Evolutionary conservation across 2,329 filamentous ascomycete genomes (phyloP), one percentile per base, ranked within the genome.

Genomic region (Xylariaceae sp.): DNA sequence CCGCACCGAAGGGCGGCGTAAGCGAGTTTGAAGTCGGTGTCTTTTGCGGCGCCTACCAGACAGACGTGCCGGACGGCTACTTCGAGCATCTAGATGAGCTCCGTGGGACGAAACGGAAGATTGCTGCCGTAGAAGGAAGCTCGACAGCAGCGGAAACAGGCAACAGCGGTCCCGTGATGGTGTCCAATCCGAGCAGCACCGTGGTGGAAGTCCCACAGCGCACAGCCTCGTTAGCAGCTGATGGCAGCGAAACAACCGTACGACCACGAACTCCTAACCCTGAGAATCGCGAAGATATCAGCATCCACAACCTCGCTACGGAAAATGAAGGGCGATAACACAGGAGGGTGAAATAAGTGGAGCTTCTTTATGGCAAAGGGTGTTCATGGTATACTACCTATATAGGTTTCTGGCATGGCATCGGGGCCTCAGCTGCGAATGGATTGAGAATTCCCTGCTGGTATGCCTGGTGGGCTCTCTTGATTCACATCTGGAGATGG

Each of bases 21-120:
- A 75, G 75, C 9, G 75, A 85, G 48, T 96, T 96, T 58, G 92
- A 97, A 66, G 84, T 95, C 2, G 91, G 92, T 47, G 91, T 96
- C 9, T 96, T 97, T 73, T 90, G 85, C 63, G 92, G 92, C 41
- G 82, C 84, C 56, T 96, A 96, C 68, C 77, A 89, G 53, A 96
- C 92, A 0, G 82, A 83, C 0, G 87, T 96, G 1, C 81, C 86
- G 1, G 78, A 84, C 6, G 84, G 80, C 35, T 96, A 96, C 71
- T 94, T 96, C 59, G 82, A 89, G 57, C 88, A 90, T 61, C 75
- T 95, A 5, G 85, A 89, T 68, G 74, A 78, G 51, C 70, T 90
- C 15, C 78, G 89, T 46, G 87, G 86, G 42, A 84, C 89, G 67
- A 85, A 81, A 54, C 75, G 78, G 55, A 87, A 87, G 68, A 42